These are phyloP conservation scores for Clitopilus hobsonii DNA, from an alignment of 768 basidiomycete species.

Conservation along the genomic window DNA sequence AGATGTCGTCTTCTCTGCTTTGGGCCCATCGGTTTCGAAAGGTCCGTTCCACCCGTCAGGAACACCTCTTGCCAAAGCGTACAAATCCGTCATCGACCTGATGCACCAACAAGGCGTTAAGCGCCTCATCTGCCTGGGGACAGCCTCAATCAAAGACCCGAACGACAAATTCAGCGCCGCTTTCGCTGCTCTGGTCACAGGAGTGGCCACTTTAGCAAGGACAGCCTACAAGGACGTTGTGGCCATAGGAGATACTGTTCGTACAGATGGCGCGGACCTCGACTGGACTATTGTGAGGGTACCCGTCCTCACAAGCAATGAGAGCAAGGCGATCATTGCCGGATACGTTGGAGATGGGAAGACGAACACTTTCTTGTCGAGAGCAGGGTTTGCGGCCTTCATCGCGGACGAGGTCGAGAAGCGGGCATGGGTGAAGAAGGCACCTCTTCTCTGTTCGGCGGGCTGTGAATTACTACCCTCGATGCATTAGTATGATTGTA, in stretches of 20 bases:
- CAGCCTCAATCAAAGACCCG: conserved; percentile 58
- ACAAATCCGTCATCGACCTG: conserved; percentile 45
- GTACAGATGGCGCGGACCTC: conserved; percentile 40
- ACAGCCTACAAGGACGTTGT: conserved; percentile 68
- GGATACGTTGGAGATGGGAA: conserved; percentile 69
- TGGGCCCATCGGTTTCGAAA: conserved; percentile 43
- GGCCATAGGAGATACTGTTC: conserved; percentile 53
- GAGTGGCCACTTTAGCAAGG: conserved; percentile 37
- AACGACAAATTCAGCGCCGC: conserved; percentile 50
- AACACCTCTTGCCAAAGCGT: conserved; percentile 61
- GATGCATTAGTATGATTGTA: not conserved
- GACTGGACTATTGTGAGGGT: conserved; percentile 73
- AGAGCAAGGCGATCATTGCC: conserved; percentile 40
- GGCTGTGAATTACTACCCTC: not conserved
- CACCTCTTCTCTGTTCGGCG: conserved; percentile 34
- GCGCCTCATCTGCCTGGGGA: conserved; percentile 64
- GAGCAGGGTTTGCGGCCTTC: conserved; percentile 58
- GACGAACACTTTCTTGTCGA: conserved; percentile 43
- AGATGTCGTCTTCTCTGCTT: conserved; percentile 60
- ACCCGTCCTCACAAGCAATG: conserved; percentile 51
- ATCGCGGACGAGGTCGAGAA: conserved; percentile 51
- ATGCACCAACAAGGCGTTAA: conserved; percentile 51
- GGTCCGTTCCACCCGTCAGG: conserved; percentile 36
- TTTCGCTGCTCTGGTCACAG: conserved; percentile 39
- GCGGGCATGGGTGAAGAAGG: conserved; percentile 55